Conservation (phyloP, 352 stramenopile species). For the Globisporangium megalacanthum region DNA sequence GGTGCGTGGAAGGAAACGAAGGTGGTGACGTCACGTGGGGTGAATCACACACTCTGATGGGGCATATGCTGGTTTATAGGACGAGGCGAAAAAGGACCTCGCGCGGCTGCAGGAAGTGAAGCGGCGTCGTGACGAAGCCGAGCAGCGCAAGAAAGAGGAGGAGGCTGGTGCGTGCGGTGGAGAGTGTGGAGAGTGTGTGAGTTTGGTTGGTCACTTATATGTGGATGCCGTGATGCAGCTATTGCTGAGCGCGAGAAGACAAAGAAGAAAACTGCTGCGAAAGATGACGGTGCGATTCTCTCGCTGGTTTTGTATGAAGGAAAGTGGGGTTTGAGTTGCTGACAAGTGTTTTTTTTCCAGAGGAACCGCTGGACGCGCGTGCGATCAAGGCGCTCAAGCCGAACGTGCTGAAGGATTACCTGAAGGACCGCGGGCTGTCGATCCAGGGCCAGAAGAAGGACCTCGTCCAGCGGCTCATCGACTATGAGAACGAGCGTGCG, state of each 20-base stretch:
- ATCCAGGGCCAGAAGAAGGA: conserved; percentile 89
- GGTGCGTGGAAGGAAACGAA: conserved; percentile 15
- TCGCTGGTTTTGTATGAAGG: neutral
- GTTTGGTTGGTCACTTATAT: neutral
- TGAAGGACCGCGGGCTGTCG: conserved; percentile 79
- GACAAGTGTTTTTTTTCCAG: conserved; percentile 15
- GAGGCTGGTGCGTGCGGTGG: conserved; percentile 44
- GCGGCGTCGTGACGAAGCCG: conserved; percentile 75
- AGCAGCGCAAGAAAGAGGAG: conserved; percentile 75
- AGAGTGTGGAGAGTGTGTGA: neutral
- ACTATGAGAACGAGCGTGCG: conserved; percentile 82
- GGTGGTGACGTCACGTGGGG: too few species aligned
- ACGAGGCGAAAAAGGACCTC: conserved; percentile 84
- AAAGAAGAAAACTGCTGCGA: conserved; percentile 56
- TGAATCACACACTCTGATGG: too few species aligned
- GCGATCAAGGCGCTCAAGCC: conserved; percentile 86
- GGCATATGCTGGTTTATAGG: conserved; percentile 15
- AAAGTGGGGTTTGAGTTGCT: neutral
- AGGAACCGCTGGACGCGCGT: conserved; percentile 73
- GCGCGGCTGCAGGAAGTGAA: conserved; percentile 73
- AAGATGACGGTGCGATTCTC: conserved; percentile 50
- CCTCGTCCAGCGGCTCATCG: conserved; percentile 83
- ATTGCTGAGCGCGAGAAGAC: conserved; percentile 52
- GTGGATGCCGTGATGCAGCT: conserved; percentile 20
- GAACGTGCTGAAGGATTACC: conserved; percentile 83